Base-by-base conservation (phyloP, 805 yeast genomes). In the Yarrowia sp. region DNA sequence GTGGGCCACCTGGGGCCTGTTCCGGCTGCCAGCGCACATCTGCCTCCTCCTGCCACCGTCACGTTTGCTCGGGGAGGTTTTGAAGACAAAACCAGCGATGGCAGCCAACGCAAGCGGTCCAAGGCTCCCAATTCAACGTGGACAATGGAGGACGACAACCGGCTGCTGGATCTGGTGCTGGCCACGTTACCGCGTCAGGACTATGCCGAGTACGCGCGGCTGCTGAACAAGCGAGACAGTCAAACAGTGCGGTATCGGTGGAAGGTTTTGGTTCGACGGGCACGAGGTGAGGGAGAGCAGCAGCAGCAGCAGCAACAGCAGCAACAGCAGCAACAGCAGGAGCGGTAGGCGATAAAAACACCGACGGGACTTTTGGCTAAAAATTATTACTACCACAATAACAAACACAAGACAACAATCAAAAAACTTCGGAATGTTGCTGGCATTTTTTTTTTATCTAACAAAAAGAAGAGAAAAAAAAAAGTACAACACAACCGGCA, bases 241-340 rank as follows among this genome's bases (percentile, higher is more conserved):
- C 76, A 74, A 62, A 73, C 76, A 21, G 76, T 74, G 28, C 68
- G 76, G 59, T 74, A 74, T 56, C 66, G 76, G 33, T 74, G 76
- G 76, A 74, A 73, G 66, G 75, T 72, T 24, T 64, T 74, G n/a
- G 69, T 74, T 4, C 68, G 74, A 22, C 67, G 76, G 9, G 75
- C 75, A 14, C 69, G 70, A 46, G 75, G 75, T 16, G 74, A 70
- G 51, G 67, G 46, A 64, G 61, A 52, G n/a, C 43, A 51, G 43
- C 41, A 35, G 28, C 28, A 52, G 33, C 33, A n/a, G 44, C 7
- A 28, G 4, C 35, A n/a, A 16, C 28, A 22, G 6, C 21, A 16
- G 22, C 17, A 21, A n/a, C 43, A 51, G 43, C 41, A 35, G 28
- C 28, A 52, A 22, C 33, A n/a, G 44, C 30, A 26, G 30, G 30